Conservation (phyloP, 139 green algal genomes). For the Pleodorina starrii region DNA sequence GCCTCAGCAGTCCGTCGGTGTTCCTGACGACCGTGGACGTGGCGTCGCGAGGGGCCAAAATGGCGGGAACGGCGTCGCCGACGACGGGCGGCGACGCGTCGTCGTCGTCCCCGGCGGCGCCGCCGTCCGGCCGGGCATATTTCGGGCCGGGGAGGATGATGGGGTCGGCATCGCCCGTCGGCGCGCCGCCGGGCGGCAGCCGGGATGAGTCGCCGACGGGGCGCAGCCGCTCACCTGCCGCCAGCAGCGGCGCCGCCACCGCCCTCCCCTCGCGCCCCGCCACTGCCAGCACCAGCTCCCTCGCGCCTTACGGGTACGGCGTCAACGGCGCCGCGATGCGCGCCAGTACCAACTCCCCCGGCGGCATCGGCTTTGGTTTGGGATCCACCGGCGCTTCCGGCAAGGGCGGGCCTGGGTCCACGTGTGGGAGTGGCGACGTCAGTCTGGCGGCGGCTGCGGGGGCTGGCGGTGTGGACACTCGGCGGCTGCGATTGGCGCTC, state of each 20-base stretch:
- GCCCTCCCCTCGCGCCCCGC: background rate
- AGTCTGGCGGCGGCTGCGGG: background rate
- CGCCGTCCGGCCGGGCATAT: no score
- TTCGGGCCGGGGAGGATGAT: background rate
- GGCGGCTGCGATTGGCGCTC: slow-evolving; percentile 44
- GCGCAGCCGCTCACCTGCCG: background rate
- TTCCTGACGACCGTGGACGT: slow-evolving; percentile 15
- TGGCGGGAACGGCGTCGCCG: no score
- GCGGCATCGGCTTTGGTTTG: background rate
- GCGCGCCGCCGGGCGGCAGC: background rate
- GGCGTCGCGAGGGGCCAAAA: background rate
- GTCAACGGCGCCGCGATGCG: background rate
- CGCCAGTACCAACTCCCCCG: background rate
- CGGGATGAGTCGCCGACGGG: background rate
- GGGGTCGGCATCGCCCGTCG: background rate
- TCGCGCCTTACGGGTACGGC: background rate
- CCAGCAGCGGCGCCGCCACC: background rate
- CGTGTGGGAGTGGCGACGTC: background rate
- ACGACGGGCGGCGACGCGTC: no score
- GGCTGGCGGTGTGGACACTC: background rate
- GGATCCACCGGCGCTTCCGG: no score
- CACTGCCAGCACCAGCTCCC: background rate
- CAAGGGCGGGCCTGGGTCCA: background rate
- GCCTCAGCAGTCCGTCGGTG: background rate
- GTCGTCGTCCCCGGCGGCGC: no score